phyloP scores from a whole-genome alignment of 768 basidiomycete genomes.

The Mycena amicta region DNA sequence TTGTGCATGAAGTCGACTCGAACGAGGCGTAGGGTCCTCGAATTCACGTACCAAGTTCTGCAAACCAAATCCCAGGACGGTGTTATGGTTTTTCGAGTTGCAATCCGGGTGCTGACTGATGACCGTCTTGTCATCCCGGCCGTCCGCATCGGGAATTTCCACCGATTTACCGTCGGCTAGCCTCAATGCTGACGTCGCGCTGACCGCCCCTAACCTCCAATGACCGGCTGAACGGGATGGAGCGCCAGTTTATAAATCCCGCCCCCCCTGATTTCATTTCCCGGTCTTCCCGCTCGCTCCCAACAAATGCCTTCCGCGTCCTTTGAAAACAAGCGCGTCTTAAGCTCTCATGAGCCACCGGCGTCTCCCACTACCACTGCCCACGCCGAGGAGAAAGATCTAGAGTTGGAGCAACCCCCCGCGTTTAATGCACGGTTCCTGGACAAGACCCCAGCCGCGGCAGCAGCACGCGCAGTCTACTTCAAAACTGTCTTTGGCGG shows the following conservation, averaged over 20 bases:
- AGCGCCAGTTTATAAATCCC: neutral
- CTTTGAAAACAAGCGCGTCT: neutral
- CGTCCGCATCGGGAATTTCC: neutral
- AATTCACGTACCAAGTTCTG: too few species aligned
- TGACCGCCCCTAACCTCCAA: too few species aligned
- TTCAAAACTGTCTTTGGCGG: slow-evolving; percentile 45
- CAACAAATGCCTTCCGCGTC: neutral
- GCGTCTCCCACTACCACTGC: neutral
- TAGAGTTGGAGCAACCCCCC: too few species aligned
- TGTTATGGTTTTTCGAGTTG: too few species aligned
- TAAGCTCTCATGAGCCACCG: neutral
- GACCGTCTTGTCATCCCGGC: too few species aligned
- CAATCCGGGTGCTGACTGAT: too few species aligned
- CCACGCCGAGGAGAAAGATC: neutral
- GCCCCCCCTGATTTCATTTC: neutral
- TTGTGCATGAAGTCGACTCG: too few species aligned
- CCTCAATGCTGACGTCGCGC: neutral
- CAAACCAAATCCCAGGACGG: too few species aligned
- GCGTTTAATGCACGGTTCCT: slow-evolving; percentile 30
- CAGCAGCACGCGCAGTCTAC: slow-evolving; percentile 43
- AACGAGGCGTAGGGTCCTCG: too few species aligned
- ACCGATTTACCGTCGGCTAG: neutral
- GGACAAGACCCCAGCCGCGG: slow-evolving; percentile 27
- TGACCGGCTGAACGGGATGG: neutral
- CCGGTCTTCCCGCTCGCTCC: neutral